These are phyloP conservation scores for Calonectria hawksworthii DNA, from an alignment of 2,329 filamentous ascomycete species.

Conservation along the genomic window DNA sequence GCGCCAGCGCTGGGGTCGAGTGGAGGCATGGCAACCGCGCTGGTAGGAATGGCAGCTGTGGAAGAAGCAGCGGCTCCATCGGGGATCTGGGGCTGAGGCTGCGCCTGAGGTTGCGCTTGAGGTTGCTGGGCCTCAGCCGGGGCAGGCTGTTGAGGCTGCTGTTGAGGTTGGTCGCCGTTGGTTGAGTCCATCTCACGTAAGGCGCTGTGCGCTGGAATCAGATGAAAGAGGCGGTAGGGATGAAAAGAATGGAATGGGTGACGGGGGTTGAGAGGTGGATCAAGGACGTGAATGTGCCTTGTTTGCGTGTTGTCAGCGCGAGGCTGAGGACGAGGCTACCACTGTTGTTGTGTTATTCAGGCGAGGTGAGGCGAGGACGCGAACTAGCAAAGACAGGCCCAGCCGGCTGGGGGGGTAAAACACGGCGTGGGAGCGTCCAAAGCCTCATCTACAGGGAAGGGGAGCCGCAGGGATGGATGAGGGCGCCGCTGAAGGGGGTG, in stretches of 20 bases:
- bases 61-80: conserved; percentile 23
- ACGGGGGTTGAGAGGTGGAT: neutral
- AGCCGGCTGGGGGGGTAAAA: conserved; percentile 41
- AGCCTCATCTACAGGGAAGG: conserved; percentile 29
- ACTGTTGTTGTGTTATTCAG: conserved; percentile 38
- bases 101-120: conserved; percentile 34
- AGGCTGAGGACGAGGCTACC: conserved; percentile 35
- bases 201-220: neutral
- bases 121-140: conserved; percentile 29
- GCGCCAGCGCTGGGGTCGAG: conserved; percentile 30
- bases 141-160: conserved; percentile 30
- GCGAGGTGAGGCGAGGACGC: conserved; percentile 32
- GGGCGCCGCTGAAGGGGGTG: neutral
- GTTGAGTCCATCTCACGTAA: conserved; percentile 37
- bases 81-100: conserved; percentile 35
- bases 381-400: conserved; percentile 34
- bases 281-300: neutral
- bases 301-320: conserved; percentile 25
- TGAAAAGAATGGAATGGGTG: neutral
- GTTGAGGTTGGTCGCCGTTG: conserved; percentile 34
- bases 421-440: conserved; percentile 8
- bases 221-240: neutral
- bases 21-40: conserved; percentile 19
- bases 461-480: conserved; percentile 4
- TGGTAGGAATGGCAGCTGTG: neutral